Conservation (phyloP, 2,329 filamentous ascomycete genomes). For the Exophiala sideris region DNA sequence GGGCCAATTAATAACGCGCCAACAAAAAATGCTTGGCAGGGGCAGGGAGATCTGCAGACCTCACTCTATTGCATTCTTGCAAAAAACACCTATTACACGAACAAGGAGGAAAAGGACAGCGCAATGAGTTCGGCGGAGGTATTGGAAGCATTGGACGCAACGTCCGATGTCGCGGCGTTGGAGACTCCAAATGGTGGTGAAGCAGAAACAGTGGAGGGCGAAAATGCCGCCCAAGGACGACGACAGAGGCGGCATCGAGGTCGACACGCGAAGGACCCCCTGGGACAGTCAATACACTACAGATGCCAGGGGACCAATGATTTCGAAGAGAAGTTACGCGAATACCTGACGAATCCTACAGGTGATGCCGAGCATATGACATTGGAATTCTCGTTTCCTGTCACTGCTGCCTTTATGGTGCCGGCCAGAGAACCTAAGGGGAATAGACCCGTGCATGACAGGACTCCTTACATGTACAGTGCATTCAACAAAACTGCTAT, state of each 20-base stretch:
- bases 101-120: slow-evolving; percentile 5
- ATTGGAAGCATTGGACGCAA: not conserved
- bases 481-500: slow-evolving; percentile 23
- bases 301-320: slow-evolving; percentile 23
- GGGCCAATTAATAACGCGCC: not conserved
- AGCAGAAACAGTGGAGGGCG: not conserved
- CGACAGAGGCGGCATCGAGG: slow-evolving; percentile 11
- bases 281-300: slow-evolving; percentile 21
- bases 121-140: not conserved
- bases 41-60: not conserved
- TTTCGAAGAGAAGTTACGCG: slow-evolving; percentile 18
- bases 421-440: slow-evolving; percentile 6
- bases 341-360: slow-evolving; percentile 22
- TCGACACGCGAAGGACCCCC: slow-evolving; percentile 26
- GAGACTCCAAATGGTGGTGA: not conserved
- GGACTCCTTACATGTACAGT: slow-evolving; percentile 16
- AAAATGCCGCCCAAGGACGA: not conserved
- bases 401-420: slow-evolving; percentile 26
- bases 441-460: not conserved
- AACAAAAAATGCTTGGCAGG: slow-evolving; percentile 16
- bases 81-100: slow-evolving; percentile 12
- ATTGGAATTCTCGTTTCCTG: slow-evolving; percentile 25
- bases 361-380: slow-evolving; percentile 25
- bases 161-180: not conserved
- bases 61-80: slow-evolving; percentile 15